phyloP scores from a whole-genome alignment of 306 rosid genomes.

The Crotalaria pallida region DNA sequence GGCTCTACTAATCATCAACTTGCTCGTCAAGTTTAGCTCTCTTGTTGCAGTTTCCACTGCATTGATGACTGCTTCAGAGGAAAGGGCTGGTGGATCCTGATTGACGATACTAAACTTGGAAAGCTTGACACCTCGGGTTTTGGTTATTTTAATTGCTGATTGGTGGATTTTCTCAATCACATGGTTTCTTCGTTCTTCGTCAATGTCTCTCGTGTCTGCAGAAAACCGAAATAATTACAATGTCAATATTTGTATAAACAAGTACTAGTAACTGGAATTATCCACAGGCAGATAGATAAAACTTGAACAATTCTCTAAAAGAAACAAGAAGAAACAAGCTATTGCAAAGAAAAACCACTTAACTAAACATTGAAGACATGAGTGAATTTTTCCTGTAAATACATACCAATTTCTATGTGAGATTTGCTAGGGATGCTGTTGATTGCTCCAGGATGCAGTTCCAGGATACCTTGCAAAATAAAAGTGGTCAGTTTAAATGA shows the following conservation, averaged over 20 bases:
- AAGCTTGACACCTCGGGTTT: slow-evolving; percentile 61
- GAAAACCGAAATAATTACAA: slow-evolving; percentile 11
- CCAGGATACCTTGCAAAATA: slow-evolving; percentile 64
- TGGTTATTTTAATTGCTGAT: slow-evolving; percentile 60
- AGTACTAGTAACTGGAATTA: background rate
- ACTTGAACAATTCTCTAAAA: background rate
- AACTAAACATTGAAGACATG: slow-evolving; percentile 3
- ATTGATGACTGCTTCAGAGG: slow-evolving; percentile 52
- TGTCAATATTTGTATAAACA: background rate
- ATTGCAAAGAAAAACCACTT: slow-evolving; percentile 7
- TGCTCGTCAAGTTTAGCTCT: slow-evolving; percentile 74
- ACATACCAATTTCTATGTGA: slow-evolving; percentile 80
- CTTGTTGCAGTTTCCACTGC: slow-evolving; percentile 74
- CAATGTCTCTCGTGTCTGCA: slow-evolving; percentile 85
- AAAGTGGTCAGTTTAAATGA: slow-evolving; percentile 4
- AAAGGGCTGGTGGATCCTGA: slow-evolving; percentile 93
- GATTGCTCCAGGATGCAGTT: slow-evolving; percentile 92
- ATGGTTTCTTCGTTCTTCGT: slow-evolving; percentile 72
- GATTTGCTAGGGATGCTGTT: slow-evolving; percentile 96
- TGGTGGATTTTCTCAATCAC: slow-evolving; percentile 72
- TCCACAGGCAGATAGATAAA: background rate
- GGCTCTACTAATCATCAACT: slow-evolving; percentile 91
- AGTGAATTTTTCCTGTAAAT: background rate
- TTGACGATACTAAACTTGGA: slow-evolving; percentile 70
- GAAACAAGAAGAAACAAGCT: background rate